Evolutionary conservation across 1,284 basidiomycete genomes (phyloP).

Genomic region (Heliocybe sulcata): DNA sequence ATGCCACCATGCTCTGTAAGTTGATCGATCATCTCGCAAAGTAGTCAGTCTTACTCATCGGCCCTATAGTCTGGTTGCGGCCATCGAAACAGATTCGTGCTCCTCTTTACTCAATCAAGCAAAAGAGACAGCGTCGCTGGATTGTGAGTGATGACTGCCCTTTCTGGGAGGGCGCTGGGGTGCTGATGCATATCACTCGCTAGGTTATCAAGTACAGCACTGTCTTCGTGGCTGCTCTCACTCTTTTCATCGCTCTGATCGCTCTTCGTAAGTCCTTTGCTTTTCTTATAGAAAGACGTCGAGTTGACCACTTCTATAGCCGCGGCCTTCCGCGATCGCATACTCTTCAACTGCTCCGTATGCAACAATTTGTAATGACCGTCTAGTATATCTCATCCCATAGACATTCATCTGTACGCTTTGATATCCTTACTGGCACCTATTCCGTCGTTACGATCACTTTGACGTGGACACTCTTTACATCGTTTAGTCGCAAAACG

Average conservation of each 20-base stretch:
- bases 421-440: background rate
- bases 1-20: slow-evolving; percentile 71
- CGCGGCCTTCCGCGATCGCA: slow-evolving; percentile 46
- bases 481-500: background rate
- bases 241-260: slow-evolving; percentile 72
- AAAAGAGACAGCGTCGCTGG: slow-evolving; percentile 80
- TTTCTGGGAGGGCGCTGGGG: background rate
- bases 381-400: background rate
- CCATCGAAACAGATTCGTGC: slow-evolving; percentile 90
- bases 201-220: slow-evolving; percentile 70
- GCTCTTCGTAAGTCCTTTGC: slow-evolving; percentile 55
- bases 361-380: slow-evolving; percentile 57
- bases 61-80: slow-evolving; percentile 66
- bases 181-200: background rate
- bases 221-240: slow-evolving; percentile 69
- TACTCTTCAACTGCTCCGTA: slow-evolving; percentile 58
- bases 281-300: slow-evolving; percentile 1
- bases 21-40: slow-evolving; percentile 16
- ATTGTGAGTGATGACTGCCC: slow-evolving; percentile 51
- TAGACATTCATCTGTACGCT: slow-evolving; percentile 1
- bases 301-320: slow-evolving; percentile 32
- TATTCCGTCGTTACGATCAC: background rate
- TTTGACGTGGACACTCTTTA: background rate
- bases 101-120: slow-evolving; percentile 87
- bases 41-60: slow-evolving; percentile 12